phyloP scores from a whole-genome alignment of 345 rosid species.

The Turnera subulata region DNA sequence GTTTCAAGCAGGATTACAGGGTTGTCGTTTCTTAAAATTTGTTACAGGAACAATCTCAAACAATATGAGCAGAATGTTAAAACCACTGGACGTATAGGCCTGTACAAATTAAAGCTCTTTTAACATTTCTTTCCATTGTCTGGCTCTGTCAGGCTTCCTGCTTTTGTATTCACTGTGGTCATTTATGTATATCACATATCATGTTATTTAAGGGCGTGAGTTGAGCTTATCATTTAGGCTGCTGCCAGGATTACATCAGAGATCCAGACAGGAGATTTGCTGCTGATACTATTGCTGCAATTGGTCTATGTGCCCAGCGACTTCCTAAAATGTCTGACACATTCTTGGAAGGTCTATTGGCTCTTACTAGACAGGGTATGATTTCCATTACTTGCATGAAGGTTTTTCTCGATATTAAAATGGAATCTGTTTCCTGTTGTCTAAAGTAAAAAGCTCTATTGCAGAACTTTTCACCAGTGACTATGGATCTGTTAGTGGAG shows the following conservation, averaged over 20 bases:
- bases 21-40: too few species aligned
- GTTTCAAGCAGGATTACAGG: too few species aligned
- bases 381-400: conserved; percentile 11
- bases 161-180: background rate
- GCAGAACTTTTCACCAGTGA: conserved; percentile 59
- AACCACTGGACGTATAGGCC: too few species aligned
- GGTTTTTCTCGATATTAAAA: background rate
- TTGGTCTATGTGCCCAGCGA: conserved; percentile 74
- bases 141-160: too few species aligned
- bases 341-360: conserved; percentile 72
- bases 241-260: conserved; percentile 76
- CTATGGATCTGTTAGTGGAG: conserved; percentile 42
- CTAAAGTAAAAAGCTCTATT: conserved; percentile 24
- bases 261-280: conserved; percentile 93
- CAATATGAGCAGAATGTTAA: too few species aligned
- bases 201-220: conserved; percentile 13
- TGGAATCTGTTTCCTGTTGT: conserved; percentile 3
- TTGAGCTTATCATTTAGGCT: conserved; percentile 33
- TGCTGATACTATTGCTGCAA: conserved; percentile 78
- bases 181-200: background rate
- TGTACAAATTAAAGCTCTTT: too few species aligned
- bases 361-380: conserved; percentile 64
- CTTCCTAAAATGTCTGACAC: conserved; percentile 61
- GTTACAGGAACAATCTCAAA: too few species aligned
- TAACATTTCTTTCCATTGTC: too few species aligned